phyloP scores from a whole-genome alignment of 495 filamentous ascomycete genomes.

The Tirmania nivea region DNA sequence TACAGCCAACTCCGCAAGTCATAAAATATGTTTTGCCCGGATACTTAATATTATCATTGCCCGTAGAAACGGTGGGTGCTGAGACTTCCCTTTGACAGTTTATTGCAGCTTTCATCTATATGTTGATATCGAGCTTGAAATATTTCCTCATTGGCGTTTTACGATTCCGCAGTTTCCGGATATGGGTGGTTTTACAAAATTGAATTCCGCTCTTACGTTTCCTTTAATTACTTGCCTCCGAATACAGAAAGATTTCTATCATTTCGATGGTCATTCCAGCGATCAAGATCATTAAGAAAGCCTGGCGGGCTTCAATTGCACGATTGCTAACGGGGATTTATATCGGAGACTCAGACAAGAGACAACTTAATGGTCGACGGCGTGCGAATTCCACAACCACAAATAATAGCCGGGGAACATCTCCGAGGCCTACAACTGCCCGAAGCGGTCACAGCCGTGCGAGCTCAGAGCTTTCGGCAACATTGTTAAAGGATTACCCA shows the following conservation, averaged over 20 bases:
- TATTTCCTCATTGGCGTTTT: no score
- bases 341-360: conserved; percentile 15
- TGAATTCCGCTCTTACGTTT: no score
- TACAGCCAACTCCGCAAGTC: conserved; percentile 40
- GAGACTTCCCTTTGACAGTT: not conserved
- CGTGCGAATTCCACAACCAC: conserved; percentile 21
- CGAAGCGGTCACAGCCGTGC: conserved; percentile 38
- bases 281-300: no score
- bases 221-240: no score
- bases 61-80: conserved; percentile 19
- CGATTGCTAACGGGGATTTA: conserved; percentile 17
- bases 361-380: conserved; percentile 20
- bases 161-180: no score
- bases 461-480: conserved; percentile 38
- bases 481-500: conserved; percentile 13
- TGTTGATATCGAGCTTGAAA: no score
- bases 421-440: conserved; percentile 19
- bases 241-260: no score
- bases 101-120: not conserved
- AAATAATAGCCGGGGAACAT: conserved; percentile 16
- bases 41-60: conserved; percentile 50
- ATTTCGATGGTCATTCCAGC: no score
- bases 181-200: no score
- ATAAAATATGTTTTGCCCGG: conserved; percentile 55
- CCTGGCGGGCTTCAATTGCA: no score